Conservation (phyloP, 129 eudicot genomes). For the Sambucus nigra region DNA sequence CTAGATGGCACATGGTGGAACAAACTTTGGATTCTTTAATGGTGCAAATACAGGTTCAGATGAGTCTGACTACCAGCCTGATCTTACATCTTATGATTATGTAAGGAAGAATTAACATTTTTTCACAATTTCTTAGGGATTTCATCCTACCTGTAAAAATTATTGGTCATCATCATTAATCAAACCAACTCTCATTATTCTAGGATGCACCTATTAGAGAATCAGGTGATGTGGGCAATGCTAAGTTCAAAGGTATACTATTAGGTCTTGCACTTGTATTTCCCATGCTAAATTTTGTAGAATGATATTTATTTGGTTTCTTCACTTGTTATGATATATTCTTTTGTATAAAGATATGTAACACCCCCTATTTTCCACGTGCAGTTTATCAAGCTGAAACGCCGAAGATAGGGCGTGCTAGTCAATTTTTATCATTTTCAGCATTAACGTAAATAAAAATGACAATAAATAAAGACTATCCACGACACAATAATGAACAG, state of each 20-base stretch:
- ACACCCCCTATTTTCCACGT: too few species aligned
- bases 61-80: conserved; percentile 78
- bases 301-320: background rate
- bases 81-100: conserved; percentile 96
- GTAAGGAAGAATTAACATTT: conserved; percentile 29
- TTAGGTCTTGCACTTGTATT: background rate
- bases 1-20: conserved; percentile 98
- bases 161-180: background rate
- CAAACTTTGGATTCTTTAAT: conserved; percentile 87
- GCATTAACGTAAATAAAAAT: too few species aligned
- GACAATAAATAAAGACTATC: too few species aligned
- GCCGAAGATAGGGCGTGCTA: too few species aligned
- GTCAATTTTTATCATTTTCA: too few species aligned
- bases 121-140: background rate
- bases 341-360: background rate
- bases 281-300: too few species aligned
- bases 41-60: conserved; percentile 76
- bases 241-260: conserved; percentile 60
- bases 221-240: conserved; percentile 84
- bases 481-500: too few species aligned
- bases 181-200: conserved; percentile 13
- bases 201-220: conserved; percentile 96
- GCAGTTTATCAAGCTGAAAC: too few species aligned
- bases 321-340: background rate
- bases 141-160: background rate